phyloP scores from a whole-genome alignment of 1,139 yeast species.

The Hyphopichia fennica region DNA sequence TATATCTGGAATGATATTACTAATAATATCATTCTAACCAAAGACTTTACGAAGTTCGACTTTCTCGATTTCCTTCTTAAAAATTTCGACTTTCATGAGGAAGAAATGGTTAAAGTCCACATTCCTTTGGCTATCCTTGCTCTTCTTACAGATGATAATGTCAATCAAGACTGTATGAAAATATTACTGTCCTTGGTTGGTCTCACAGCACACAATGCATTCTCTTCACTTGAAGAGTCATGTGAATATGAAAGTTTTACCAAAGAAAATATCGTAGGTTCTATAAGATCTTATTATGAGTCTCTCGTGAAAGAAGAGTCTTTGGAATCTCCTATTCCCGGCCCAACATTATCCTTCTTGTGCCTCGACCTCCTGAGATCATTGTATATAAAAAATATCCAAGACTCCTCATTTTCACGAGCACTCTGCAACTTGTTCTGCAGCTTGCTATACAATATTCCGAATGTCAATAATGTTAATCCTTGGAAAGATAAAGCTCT shows the following conservation, averaged over 20 bases:
- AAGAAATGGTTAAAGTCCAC: constrained; percentile 78
- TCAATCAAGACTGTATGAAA: constrained; percentile 24
- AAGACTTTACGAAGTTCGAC: constrained; percentile 25
- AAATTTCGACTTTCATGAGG: constrained; percentile 76
- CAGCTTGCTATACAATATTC: constrained; percentile 46
- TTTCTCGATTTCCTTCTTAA: constrained; percentile 59
- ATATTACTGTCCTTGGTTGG: constrained; percentile 41
- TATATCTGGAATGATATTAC: constrained; percentile 72
- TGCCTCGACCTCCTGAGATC: constrained; percentile 35
- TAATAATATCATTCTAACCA: constrained; percentile 16
- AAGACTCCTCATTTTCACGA: constrained; percentile 16
- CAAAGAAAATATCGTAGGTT: constrained; percentile 17
- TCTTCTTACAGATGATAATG: constrained; percentile 19
- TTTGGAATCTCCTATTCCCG: constrained; percentile 37
- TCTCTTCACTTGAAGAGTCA: constrained; percentile 45
- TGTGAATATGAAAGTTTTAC: constrained; percentile 13
- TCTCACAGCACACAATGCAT: constrained; percentile 61
- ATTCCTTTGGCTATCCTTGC: constrained; percentile 67
- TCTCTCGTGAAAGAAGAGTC: constrained; percentile 15
- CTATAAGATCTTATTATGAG: constrained; percentile 12
- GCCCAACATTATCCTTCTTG: constrained; percentile 45
- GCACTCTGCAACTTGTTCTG: constrained; percentile 42
- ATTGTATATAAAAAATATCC: constrained; percentile 28
- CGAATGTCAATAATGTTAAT: constrained; percentile 28
- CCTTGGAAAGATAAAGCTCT: constrained; percentile 18